Base-by-base conservation (phyloP, 108 stramenopile genomes). In the Cylindrotheca closterium region DNA sequence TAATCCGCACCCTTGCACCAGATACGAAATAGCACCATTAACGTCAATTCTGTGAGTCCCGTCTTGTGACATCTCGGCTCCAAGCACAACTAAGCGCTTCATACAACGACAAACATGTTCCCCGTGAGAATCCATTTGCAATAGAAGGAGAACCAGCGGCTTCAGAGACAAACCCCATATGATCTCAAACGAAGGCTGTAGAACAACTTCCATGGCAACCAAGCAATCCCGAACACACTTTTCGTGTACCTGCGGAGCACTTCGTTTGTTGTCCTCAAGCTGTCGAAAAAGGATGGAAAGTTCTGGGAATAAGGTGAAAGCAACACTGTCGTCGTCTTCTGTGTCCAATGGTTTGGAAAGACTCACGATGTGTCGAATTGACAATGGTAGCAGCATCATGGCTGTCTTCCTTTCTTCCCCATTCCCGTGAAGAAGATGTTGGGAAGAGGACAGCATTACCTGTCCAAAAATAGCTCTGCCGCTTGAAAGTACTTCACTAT, bases 1-100 rank as follows among this genome's bases (percentile, higher is more conserved):
- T 22, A 89, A 64, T 51, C 92, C 92, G 31, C 85, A 60, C 5
- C 77, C 83, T 34, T 83, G 74, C 32, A 90, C 75, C 12, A 88
- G 24, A n/a, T 59, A 59, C 18, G 68, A 65, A 2, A 84, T 68
- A 3, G 87, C 84, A 65, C 79, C 79, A 54, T 90, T 88, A 23
- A 93, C 65, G 5, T 75, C 67, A 21, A 64, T 70, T 50, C 65
- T 52, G 24, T 74, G 67, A 0, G 60, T 52, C 7, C 57, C 62
- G 50, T 79, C 81, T 22, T 61, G 66, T 25, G 75, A 73, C 42
- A 74, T 77, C 4, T 71, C 49, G 3, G 64, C 65, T 19, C 79
- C 59, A 0, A 78, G 58, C 30, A 69, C 37, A n/a, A 87, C 26
- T 55, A 85, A 60, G 17, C 60, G 42, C 34, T 29, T 53, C 12